Base-by-base conservation (phyloP, 164 flowering plant genomes). In the Vitis labrusca region DNA sequence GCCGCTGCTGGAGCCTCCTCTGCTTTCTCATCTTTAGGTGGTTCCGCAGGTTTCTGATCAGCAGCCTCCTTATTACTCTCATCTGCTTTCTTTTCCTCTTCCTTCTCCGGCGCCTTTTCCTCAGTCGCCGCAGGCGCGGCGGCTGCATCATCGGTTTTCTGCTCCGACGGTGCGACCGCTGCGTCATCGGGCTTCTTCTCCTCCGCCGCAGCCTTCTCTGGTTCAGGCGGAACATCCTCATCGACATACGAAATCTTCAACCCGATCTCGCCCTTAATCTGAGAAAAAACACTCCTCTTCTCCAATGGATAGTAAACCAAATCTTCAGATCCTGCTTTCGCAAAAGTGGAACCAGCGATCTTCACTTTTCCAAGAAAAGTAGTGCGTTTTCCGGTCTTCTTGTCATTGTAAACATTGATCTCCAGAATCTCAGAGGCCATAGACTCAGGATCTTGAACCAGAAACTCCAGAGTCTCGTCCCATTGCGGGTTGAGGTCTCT, bases 211-310 rank as follows among this genome's bases (percentile, higher is more conserved):
- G 75, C 65, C 9, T 75, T 51, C 17, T 82, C 65, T 23, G 82
- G 53, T 14, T 37, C 44, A 5, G 86, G 70, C 15, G 85, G 85
- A 1, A 81, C 81, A 63, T 73, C 85, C 9, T 91, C 92, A 52
- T 89, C 97, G 1, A 87, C 64, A 58, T 80, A 88, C 67, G 48
- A 92, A 27, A 91, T 68, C 77, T 89, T 91, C 47, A 94, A 37
- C 1, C 97, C 97, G 23, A 94, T 70, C 82, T 94, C 99, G 2
- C 99, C 99, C 68, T 90, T 91, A 51, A 92, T 86, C 85, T 92
- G 97, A 0, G 97, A 91, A 72, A 94, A 94, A 7, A 94, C 97
- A 69, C 96, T 94, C 67, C 97, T 64, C 80, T 94, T 94, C 85
- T 94, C 99, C 58, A 94, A 72, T n/a, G 99, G 99, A 74, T 83